Percentiles rank a stretch among this genome's conserved stretches.
These are phyloP conservation scores for Ophiostoma tasmaniense DNA, from an alignment of 2,329 filamentous ascomycete species.

Conservation along the genomic window DNA sequence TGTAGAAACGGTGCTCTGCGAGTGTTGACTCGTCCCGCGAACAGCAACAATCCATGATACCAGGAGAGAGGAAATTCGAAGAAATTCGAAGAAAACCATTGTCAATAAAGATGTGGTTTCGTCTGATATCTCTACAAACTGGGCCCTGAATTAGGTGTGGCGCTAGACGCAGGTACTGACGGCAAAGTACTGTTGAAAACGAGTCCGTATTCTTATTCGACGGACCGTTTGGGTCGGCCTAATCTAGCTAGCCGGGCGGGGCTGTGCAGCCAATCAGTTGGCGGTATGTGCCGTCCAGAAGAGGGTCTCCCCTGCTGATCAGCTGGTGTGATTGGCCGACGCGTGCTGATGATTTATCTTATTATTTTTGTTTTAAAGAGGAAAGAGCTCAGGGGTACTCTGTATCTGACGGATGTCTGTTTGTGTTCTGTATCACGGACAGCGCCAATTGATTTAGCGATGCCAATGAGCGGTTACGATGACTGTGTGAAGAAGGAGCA, in stretches of 20 bases:
- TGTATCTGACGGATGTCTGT: background rate
- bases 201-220: background rate
- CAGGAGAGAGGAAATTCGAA: no score
- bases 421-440: background rate
- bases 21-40: no score
- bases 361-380: no score
- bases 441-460: background rate
- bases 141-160: no score
- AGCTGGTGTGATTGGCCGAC: background rate
- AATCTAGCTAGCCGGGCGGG: background rate
- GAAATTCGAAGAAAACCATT: no score
- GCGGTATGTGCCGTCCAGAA: background rate
- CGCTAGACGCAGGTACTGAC: slow-evolving; percentile 6
- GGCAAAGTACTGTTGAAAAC: background rate
- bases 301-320: background rate
- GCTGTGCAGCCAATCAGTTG: background rate
- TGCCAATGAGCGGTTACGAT: background rate
- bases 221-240: background rate
- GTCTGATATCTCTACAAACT: no score
- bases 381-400: no score
- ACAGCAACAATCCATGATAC: no score
- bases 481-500: background rate
- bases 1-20: slow-evolving; percentile 3
- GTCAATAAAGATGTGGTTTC: no score
- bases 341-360: background rate